Conservation (phyloP, 2,329 filamentous ascomycete genomes). For the Pezizomycotina sp. region DNA sequence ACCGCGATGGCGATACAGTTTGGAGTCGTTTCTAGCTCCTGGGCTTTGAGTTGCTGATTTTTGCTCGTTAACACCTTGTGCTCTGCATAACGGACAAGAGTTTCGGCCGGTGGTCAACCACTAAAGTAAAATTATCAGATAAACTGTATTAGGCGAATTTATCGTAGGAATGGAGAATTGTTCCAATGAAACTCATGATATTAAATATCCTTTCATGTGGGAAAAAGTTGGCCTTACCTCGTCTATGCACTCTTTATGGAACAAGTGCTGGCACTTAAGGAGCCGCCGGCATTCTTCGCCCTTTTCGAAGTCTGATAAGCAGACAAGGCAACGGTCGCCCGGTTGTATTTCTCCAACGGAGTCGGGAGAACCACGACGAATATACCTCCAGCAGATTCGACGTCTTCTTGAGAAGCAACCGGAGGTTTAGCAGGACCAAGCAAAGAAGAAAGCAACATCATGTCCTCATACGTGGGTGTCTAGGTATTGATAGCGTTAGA, state of each 20-base stretch:
- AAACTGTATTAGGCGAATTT: constrained; percentile 10
- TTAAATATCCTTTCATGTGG: not conserved
- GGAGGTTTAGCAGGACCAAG: constrained; percentile 52
- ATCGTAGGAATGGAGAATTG: constrained; percentile 6
- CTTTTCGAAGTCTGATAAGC: constrained; percentile 47
- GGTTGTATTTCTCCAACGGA: constrained; percentile 10
- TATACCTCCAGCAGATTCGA: constrained; percentile 44
- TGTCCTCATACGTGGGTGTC: constrained; percentile 54
- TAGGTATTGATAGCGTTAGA: too few species aligned
- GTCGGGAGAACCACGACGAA: constrained; percentile 33
- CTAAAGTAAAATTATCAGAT: constrained; percentile 31
- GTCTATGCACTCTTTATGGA: constrained; percentile 53
- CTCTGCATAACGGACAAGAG: constrained; percentile 45
- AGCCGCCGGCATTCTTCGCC: constrained; percentile 45
- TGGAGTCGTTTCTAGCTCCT: too few species aligned
- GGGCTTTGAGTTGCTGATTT: too few species aligned
- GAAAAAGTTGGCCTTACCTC: constrained; percentile 35
- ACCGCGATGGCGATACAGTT: too few species aligned
- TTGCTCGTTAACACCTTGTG: constrained; percentile 34
- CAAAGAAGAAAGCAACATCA: constrained; percentile 50
- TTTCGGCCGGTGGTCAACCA: constrained; percentile 53
- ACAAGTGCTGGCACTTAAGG: constrained; percentile 47
- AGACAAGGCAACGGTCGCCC: constrained; percentile 47
- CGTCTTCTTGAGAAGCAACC: constrained; percentile 47
- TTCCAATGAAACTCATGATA: not conserved